These are phyloP conservation scores for Yarrowia bubula DNA, from an alignment of 805 yeast species.

Conservation along the genomic window DNA sequence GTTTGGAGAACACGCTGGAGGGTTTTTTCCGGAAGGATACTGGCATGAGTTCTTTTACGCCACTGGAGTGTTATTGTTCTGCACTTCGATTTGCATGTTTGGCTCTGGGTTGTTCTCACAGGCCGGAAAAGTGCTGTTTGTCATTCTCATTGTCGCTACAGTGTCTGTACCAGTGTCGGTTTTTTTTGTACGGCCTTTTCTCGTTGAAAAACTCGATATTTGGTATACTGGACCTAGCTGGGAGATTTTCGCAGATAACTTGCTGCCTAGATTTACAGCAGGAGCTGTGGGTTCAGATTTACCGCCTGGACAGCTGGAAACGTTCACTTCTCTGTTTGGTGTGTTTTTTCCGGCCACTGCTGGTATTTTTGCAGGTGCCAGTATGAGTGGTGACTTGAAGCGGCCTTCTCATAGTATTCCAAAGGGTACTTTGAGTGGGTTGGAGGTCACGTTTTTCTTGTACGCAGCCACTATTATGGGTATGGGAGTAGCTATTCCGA, in stretches of 20 bases:
- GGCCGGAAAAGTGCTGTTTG: slow-evolving; percentile 32
- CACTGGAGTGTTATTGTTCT: slow-evolving; percentile 47
- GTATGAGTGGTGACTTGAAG: slow-evolving; percentile 92
- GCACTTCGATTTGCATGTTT: slow-evolving; percentile 32
- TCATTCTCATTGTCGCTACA: slow-evolving; percentile 31
- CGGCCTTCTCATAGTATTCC: slow-evolving; percentile 90
- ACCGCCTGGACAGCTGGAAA: slow-evolving; percentile 53
- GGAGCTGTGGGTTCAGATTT: slow-evolving; percentile 89
- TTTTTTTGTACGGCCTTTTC: slow-evolving; percentile 61
- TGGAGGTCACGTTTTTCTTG: slow-evolving; percentile 69
- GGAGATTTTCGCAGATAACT: slow-evolving; percentile 61
- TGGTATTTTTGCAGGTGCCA: slow-evolving; percentile 97
- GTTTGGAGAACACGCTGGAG: slow-evolving; percentile 64
- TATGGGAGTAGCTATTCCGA: slow-evolving; percentile 76
- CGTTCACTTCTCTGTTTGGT: slow-evolving; percentile 83
- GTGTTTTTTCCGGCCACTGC: slow-evolving; percentile 98
- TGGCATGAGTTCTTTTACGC: slow-evolving; percentile 71
- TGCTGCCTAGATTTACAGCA: slow-evolving; percentile 75
- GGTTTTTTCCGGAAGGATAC: slow-evolving; percentile 67
- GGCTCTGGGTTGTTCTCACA: slow-evolving; percentile 33
- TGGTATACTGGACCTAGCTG: slow-evolving; percentile 72
- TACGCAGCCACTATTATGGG: slow-evolving; percentile 79
- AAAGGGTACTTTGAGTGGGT: slow-evolving; percentile 85
- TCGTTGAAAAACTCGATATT: slow-evolving; percentile 33
- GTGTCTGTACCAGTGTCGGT: slow-evolving; percentile 65